Evolutionary conservation across 495 filamentous ascomycete species (phyloP).

Genomic region (Aspergillus cavernicola): DNA sequence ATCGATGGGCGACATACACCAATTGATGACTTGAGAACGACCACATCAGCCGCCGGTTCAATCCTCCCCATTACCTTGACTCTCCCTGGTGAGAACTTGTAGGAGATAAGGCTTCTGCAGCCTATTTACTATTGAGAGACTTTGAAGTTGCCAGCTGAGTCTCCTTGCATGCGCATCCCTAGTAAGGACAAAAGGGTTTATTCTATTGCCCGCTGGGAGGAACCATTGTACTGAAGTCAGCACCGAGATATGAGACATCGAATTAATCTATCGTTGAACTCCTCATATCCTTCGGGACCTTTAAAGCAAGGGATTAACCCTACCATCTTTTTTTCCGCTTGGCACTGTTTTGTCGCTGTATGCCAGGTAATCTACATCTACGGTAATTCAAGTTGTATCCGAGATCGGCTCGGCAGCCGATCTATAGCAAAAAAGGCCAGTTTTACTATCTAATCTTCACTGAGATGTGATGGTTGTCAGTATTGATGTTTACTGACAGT

Average conservation of each 20-base stretch:
- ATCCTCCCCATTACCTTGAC: no score
- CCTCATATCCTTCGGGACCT: constrained; percentile 8
- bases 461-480: background rate
- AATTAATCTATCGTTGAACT: background rate
- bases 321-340: background rate
- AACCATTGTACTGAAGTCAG: background rate
- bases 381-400: no score
- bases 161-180: constrained; percentile 18
- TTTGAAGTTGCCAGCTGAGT: constrained; percentile 5
- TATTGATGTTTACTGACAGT: no score
- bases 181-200: background rate
- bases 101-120: background rate
- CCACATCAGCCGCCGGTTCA: no score
- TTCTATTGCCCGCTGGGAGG: background rate
- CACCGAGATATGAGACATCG: constrained; percentile 13
- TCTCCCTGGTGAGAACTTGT: no score
- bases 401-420: background rate
- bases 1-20: no score
- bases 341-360: background rate
- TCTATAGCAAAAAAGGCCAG: background rate
- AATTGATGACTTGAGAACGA: no score
- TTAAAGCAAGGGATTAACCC: constrained; percentile 13
- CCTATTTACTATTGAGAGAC: background rate
- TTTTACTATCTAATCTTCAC: background rate
- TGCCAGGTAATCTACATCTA: background rate